Percentiles rank a stretch among this genome's conserved stretches.
These are phyloP conservation scores for Tilletia caries DNA, from an alignment of 1,284 basidiomycete species.

Conservation along the genomic window DNA sequence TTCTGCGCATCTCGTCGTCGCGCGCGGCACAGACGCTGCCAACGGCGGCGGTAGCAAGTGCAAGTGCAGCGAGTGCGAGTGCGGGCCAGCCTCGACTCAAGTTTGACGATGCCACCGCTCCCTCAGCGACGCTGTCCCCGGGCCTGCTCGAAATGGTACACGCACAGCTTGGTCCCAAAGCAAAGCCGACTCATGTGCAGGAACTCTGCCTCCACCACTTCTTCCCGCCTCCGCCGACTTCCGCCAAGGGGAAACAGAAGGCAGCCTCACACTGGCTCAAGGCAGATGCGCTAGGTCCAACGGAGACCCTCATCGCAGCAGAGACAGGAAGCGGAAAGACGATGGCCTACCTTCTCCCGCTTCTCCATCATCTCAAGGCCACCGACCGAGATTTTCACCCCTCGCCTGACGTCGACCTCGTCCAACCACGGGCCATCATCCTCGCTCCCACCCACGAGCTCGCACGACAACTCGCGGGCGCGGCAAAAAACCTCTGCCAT, in stretches of 20 bases:
- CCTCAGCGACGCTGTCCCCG: constrained; percentile 18
- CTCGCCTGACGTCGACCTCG: neutral
- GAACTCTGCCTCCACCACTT: constrained; percentile 21
- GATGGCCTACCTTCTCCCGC: constrained; percentile 15
- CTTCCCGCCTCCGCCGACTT: neutral
- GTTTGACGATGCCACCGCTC: neutral
- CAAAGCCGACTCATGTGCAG: constrained; percentile 21
- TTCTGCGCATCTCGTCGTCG: too few species aligned
- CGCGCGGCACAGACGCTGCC: too few species aligned
- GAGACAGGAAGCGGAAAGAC: constrained; percentile 19
- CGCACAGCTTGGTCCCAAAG: constrained; percentile 17
- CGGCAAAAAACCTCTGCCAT: constrained; percentile 72
- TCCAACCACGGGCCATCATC: constrained; percentile 68
- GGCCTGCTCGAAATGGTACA: constrained; percentile 19
- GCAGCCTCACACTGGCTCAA: constrained; percentile 2
- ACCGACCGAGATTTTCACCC: constrained; percentile 4
- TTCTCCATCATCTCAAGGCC: constrained; percentile 13
- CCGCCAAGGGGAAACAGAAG: neutral
- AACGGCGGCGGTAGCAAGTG: too few species aligned
- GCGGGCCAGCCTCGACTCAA: too few species aligned
- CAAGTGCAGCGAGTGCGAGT: too few species aligned
- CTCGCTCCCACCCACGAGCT: constrained; percentile 84
- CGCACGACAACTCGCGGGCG: constrained; percentile 69
- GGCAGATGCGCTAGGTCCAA: neutral
- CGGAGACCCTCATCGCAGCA: constrained; percentile 16